phyloP scores from a whole-genome alignment of 805 yeast species.

The Hanseniaspora thailandica region DNA sequence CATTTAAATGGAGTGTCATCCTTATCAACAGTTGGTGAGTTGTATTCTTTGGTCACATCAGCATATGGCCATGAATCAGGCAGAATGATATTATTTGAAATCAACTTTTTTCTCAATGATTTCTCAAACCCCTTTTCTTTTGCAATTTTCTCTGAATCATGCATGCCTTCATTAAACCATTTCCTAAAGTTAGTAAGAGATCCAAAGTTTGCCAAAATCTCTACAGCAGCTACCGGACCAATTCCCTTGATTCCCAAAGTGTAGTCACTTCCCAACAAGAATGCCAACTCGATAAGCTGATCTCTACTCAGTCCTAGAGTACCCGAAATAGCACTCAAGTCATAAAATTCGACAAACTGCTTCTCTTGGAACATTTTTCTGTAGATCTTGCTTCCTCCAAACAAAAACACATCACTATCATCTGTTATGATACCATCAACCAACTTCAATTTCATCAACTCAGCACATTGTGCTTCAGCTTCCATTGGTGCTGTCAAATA shows the following conservation, averaged over 20 bases:
- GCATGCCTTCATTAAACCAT: slow-evolving; percentile 36
- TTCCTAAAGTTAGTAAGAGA: slow-evolving; percentile 30
- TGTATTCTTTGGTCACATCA: slow-evolving; percentile 61
- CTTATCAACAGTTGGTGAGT: slow-evolving; percentile 69
- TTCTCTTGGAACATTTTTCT: slow-evolving; percentile 91
- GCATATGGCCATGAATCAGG: slow-evolving; percentile 55
- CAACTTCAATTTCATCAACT: slow-evolving; percentile 48
- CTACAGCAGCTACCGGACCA: slow-evolving; percentile 90
- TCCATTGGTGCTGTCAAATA: slow-evolving; percentile 95
- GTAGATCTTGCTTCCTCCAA: slow-evolving; percentile 77
- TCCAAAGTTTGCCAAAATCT: slow-evolving; percentile 75
- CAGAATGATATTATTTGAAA: slow-evolving; percentile 43
- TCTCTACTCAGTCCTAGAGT: slow-evolving; percentile 55
- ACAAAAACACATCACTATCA: slow-evolving; percentile 90
- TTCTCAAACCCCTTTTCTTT: slow-evolving; percentile 41
- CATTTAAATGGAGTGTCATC: slow-evolving; percentile 71
- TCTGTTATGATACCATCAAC: slow-evolving; percentile 96
- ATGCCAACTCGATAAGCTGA: slow-evolving; percentile 67
- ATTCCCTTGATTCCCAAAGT: slow-evolving; percentile 86
- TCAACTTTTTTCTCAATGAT: slow-evolving; percentile 45
- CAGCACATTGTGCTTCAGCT: slow-evolving; percentile 98
- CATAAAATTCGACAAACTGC: slow-evolving; percentile 79
- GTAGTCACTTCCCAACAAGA: slow-evolving; percentile 84
- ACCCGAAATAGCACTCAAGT: slow-evolving; percentile 42
- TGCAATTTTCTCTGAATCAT: slow-evolving; percentile 31